These are phyloP conservation scores for Oryza meridionalis DNA, from an alignment of 176 grass and related monocot species.

Conservation along the genomic window DNA sequence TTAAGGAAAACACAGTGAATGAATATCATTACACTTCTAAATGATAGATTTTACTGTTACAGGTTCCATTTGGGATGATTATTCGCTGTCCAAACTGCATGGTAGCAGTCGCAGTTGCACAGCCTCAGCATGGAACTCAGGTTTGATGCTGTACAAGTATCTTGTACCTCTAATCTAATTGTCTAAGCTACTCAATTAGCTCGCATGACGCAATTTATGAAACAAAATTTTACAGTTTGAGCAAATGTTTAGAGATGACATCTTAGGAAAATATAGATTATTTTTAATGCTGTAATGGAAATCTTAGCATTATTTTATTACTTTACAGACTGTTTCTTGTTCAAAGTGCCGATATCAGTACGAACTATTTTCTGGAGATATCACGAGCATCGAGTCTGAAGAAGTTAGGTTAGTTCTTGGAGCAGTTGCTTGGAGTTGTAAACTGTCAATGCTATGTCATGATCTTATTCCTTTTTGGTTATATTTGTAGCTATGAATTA, in stretches of 20 bases:
- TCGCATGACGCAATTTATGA: not conserved
- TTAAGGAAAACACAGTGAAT: not conserved
- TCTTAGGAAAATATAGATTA: constrained; percentile 22
- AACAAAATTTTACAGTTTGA: not conserved
- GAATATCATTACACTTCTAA: constrained; percentile 14
- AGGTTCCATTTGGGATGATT: constrained; percentile 83
- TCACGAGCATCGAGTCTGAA: constrained; percentile 84
- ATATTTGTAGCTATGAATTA: constrained; percentile 6
- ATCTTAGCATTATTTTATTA: constrained; percentile 29
- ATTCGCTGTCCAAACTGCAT: constrained; percentile 86
- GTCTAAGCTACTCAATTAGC: not conserved
- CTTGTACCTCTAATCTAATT: not conserved
- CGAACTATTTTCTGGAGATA: constrained; percentile 90
- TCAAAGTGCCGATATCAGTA: constrained; percentile 91
- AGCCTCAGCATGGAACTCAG: constrained; percentile 91
- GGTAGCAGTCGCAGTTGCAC: constrained; percentile 83
- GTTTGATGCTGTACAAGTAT: constrained; percentile 45
- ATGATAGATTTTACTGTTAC: constrained; percentile 40
- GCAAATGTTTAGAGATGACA: constrained; percentile 20
- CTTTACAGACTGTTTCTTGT: constrained; percentile 86
- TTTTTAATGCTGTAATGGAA: constrained; percentile 27
- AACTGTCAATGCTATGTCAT: not conserved
- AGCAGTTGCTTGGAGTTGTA: constrained; percentile 9
- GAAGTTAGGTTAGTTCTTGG: constrained; percentile 79
- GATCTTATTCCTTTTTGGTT: constrained; percentile 22